Evolutionary conservation across 331 rosid species (phyloP), one percentile per base, ranked within the genome.

Genomic region (Rhamnella rubrinervis): DNA sequence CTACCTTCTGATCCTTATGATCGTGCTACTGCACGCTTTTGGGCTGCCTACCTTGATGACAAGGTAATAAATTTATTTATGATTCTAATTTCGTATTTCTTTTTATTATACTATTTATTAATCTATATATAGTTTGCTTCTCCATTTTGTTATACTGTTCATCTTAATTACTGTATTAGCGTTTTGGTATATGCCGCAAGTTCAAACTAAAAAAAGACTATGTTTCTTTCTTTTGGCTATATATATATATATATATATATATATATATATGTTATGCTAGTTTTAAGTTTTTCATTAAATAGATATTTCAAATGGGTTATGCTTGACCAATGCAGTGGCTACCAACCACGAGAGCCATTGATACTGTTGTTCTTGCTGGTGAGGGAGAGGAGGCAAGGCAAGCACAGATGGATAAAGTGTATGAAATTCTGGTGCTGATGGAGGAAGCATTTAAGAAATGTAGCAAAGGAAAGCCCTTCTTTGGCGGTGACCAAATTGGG

Each of bases 401-500:
- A 76, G 47, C 78, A 20, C 10, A 58, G 4, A 7, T 80, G 1
- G 80, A 56, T 39, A 63, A 84, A 81, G 15, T 62, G 51, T 75
- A 25, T 7, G 80, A 80, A 65, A 86, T 78, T 4, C 44, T 55
- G 0, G 78, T 17, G 1, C 78, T 68, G 44, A 10, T 89, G 80
- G 93, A 92, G 74, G 88, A 87, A 18, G 81, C 78, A 1, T 85
- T 76, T 13, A 51, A 53, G 2, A 81, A 72, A 5, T 25, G 53
- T 13, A 78, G 86, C 84, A 80, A 80, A 80, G 88, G 96, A 9
- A 82, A 78, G 61, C 41, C 65, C 5, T 90, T 84, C 65, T 87
- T 85, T 1, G 76, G 89, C 0, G 89, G 92, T 3, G 83, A 82
- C 61, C 75, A 63, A 50, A 77, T 87, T 55, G 96, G 89, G 37